Base-by-base conservation (phyloP, 2,329 filamentous ascomycete genomes). In the Neocatenulostroma microsporum region DNA sequence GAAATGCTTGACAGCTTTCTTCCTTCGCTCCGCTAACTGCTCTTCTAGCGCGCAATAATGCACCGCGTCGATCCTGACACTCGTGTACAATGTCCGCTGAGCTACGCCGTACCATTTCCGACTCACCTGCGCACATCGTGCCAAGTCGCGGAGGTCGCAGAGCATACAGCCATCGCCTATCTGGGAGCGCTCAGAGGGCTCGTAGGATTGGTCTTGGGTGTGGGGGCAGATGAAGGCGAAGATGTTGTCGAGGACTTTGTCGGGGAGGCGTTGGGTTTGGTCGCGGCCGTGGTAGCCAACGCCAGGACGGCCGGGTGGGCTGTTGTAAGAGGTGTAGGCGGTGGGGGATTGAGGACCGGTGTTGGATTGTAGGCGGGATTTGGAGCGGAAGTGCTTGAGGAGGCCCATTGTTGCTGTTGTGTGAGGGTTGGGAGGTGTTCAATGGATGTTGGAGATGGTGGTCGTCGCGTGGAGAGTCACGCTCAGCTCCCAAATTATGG, bases 11-110 rank as follows among this genome's bases (percentile, higher is more conserved):
- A 42, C 47, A 12, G 39, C 44, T 39, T 56, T 81, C 58, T 84
- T 86, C 45, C 88, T 82, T 59, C 76, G 79, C 50, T 89, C 84
- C 36, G 84, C 76, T 23, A 94, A 75, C 50, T 82, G 69, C 41
- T 84, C 80, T 62, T 96, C 89, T 51, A 84, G 81, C 46, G 83
- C 78, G 68, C 89, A 96, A 65, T 94, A 95, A 63, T 96, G 89
- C 21, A 95, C 88, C 13, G 84, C 76, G 58, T 96, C 89, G 58
- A 96, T 91, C 41, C 88, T 84, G 48, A 96, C 80, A 67, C 86
- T 88, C 53, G 81, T 80, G 61, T 70, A 94, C 83, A 80, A 65
- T 36, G 77, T 51, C 20, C 64, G 59, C 45, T 72, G 70, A 23
- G 73, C 74, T n/a, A 69, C 62, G 18, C 62, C 54, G 48, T 71